Evolutionary conservation across 169 alveolate species (phyloP), one percentile per base, ranked within the genome.

Genomic region (Plasmodium malariae): DNA sequence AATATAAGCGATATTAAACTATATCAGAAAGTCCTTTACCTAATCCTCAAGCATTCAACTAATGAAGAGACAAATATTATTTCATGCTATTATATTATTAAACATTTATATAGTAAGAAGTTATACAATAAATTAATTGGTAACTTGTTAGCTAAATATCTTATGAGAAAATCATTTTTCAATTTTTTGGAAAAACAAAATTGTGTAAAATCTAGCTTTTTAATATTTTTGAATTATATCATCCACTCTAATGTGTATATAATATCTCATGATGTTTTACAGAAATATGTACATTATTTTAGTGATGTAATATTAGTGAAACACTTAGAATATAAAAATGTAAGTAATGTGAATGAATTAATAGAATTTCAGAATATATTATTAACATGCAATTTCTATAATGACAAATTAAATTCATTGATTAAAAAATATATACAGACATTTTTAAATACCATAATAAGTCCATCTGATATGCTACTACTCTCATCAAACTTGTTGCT

Each of bases 371-470:
- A 83, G 37, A 19, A 68, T 67, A 26, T 83, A 0, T 83, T 68
- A n/a, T 30, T 83, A 54, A 68, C 32, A 14, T 49, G 24, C 2
- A 24, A 72, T 3, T 83, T 67, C 49, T 83, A 51, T 24, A 43
- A 65, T 45, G 3, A 14, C 14, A 11, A 83, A 7, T 51, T 83
- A 9, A 68, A 83, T 40, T 30, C 28, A 26, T 12, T 68, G 9
- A 24, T 83, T 68, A 83, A 83, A 83, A 40, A 72, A 26, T 34
- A 67, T 83, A 59, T 83, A 51, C 49, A 67, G 26, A 6, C 54
- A 36, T 83, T 12, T 17, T 36, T 72, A 34, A 49, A 48, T 37
- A 68, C 26, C 12, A n/a, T n/a, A n/a, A 11, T 83, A 32, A 83
- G 68, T 26, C 43, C 65, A 2, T 51, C 12, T n/a, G 85, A 83